Percentiles rank a stretch among this genome's conserved stretches.
Evolutionary conservation across 805 yeast genomes (phyloP).

Genomic region (Myxozyma geophila): DNA sequence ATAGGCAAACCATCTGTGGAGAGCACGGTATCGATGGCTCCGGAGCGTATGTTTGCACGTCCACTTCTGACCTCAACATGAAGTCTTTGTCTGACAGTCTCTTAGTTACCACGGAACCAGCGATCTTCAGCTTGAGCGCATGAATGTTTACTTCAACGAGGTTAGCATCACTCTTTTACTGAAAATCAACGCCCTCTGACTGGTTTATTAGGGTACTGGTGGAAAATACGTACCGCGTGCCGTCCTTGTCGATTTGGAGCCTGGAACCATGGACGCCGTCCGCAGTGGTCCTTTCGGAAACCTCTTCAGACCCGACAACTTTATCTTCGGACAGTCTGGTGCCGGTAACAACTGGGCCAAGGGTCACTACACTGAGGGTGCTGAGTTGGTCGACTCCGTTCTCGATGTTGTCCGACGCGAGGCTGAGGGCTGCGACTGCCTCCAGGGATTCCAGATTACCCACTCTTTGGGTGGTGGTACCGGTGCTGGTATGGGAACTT

Average conservation of each 20-base stretch:
- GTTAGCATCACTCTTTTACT: background rate
- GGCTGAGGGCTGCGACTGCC: slow-evolving; percentile 90
- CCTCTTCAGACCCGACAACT: slow-evolving; percentile 90
- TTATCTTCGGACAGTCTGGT: slow-evolving; percentile 86
- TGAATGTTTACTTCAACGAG: slow-evolving; percentile 86
- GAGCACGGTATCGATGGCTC: slow-evolving; percentile 40
- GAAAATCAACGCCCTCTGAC: background rate
- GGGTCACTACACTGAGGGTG: slow-evolving; percentile 97
- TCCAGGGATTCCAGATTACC: slow-evolving; percentile 93
- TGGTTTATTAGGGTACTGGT: slow-evolving; percentile 57
- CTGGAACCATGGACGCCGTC: slow-evolving; percentile 89
- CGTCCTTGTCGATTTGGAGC: slow-evolving; percentile 90
- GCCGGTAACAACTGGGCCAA: slow-evolving; percentile 99
- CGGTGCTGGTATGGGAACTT: slow-evolving; percentile 96
- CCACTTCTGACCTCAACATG: background rate
- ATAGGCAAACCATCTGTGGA: slow-evolving; percentile 40
- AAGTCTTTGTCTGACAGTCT: background rate
- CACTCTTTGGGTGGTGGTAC: slow-evolving; percentile 92
- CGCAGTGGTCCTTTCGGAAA: slow-evolving; percentile 78
- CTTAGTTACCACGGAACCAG: slow-evolving; percentile 41
- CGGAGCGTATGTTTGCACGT: slow-evolving; percentile 34
- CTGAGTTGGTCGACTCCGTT: slow-evolving; percentile 90
- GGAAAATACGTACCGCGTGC: slow-evolving; percentile 95
- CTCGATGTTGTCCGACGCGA: slow-evolving; percentile 91
- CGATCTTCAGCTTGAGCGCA: slow-evolving; percentile 49